phyloP scores from a whole-genome alignment of 225 moss, liverwort and hornwort species.

The Anthoceros angustus region DNA sequence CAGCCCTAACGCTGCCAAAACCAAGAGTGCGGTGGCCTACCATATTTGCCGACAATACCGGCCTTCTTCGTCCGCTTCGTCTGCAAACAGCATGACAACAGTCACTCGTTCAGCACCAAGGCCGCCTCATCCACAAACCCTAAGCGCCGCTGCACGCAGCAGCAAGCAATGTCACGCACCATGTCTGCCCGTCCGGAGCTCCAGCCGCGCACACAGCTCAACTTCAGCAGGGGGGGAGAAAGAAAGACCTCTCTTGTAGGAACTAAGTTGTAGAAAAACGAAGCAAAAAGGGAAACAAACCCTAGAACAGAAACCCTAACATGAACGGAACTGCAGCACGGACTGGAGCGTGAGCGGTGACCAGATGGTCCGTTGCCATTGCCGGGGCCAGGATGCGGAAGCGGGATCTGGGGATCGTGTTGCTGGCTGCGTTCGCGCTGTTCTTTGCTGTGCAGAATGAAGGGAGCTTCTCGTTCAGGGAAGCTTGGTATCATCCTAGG shows the following conservation, averaged over 20 bases:
- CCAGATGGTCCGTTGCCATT: not conserved
- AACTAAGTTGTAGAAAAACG: no score
- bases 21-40: slow-evolving; percentile 12
- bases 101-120: not conserved
- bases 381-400: slow-evolving; percentile 25
- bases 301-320: no score
- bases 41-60: slow-evolving; percentile 66
- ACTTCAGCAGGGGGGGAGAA: not conserved
- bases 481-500: slow-evolving; percentile 75
- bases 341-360: not conserved
- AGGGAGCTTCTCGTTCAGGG: slow-evolving; percentile 77
- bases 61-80: slow-evolving; percentile 67
- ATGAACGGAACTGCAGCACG: no score
- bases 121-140: not conserved
- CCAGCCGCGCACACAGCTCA: not conserved
- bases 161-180: not conserved
- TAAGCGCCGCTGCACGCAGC: no score
- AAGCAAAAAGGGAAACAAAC: no score
- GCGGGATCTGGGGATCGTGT: slow-evolving; percentile 40
- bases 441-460: slow-evolving; percentile 62
- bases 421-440: slow-evolving; percentile 36
- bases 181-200: not conserved
- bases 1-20: not conserved
- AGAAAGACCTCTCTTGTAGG: not conserved
- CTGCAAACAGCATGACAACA: slow-evolving; percentile 12